Base-by-base conservation (phyloP, 2,329 filamentous ascomycete species). In the Chaetomium sp. region DNA sequence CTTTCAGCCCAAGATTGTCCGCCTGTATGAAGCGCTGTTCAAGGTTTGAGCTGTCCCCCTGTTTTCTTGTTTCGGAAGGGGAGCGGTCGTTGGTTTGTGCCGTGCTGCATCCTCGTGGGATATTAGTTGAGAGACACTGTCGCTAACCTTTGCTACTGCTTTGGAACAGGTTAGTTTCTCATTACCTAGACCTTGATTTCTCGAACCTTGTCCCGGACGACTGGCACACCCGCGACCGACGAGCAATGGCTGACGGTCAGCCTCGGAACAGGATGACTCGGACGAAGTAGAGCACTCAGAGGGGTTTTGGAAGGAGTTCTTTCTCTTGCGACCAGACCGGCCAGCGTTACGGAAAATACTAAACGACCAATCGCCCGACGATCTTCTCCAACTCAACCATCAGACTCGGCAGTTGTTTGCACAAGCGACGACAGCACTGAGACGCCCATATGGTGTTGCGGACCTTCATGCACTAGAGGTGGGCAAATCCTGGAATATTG, bases 301-400 rank as follows among this genome's bases (percentile, higher is more conserved):
- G 58, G 92, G 91, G 44, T 99, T 96, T 74, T 99, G 94, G 94
- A 81, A 84, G 62, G 94, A 96, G 72, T 91, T 99, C 74, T 99
- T 99, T 71, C 80, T 99, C 40, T 78, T 96, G 56, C 85, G 85
- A 60, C 91, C 92, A 27, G 90, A 96, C 68, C 79, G 82, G 53
- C 70, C 77, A 4, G 80, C 84, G 49, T 75, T 99, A 61, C 81
- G 83, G 68, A 75, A 74, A 49, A 80, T 91, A 48, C 75, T 99
- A 59, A 81, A 85, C 60, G 76, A 79, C n/a, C 75, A 94, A 42
- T 79, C 81, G 51, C 82, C 90, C 5, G 85, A 89, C 62, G 85
- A 91, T 64, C 78, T 95, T 59, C 76, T 96, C 43, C 82, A 86
- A 56, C 74, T 89, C 48, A 89, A 95, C 71, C 80, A 84, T 68